Base-by-base conservation (phyloP, 352 stramenopile species). In the Phytophthora aleatoria region DNA sequence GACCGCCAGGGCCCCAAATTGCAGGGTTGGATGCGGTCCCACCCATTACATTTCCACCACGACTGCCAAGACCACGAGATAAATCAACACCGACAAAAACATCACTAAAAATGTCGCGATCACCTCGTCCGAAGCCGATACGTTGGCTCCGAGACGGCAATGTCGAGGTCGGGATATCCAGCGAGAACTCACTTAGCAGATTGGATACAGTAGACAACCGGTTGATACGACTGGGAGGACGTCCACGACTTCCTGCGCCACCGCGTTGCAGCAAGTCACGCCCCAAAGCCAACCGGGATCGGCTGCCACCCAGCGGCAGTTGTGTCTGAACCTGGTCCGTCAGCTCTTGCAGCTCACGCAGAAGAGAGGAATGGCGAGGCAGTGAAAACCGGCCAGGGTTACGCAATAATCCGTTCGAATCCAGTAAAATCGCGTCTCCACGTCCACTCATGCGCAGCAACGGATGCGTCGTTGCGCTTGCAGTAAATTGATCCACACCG, bases 251-350 rank as follows among this genome's bases (percentile, higher is more conserved):
- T 33, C 74, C 64, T 42, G 42, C 45, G n/a, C 54, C 55, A 35
- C 51, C 53, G 33, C 79, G 78, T 24, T 78, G 76, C 24, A 90
- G 39, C 12, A 80, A 50, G 30, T 91, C 80, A 13, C 78, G 79
- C 13, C 71, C 71, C 12, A 85, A 38, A 35, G 64, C 62, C 15
- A 73, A 54, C 7, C 77, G 79, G 50, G 51, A 77, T 57, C 50
- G 61, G 30, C 44, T 69, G 11, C 71, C 68, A 43, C 47, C 55
- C 28, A 74, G 45, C 9, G 81, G 75, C 5, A 90, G 30, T 45
- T 93, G 85, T 26, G 64, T 90, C 53, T 94, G 85, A 28, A 91
- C 85, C 51, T 94, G 85, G 9, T 91, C 81, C 0, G 84, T 89
- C 41, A 92, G 48, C 42, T 90, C 85, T 61, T 92, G 81, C 7